A percentile compares a stretch with the other conserved stretches of the same genome.
Evolutionary conservation across 2,329 filamentous ascomycete genomes (phyloP).

Genomic region (Sphaerostilbella broomeana): DNA sequence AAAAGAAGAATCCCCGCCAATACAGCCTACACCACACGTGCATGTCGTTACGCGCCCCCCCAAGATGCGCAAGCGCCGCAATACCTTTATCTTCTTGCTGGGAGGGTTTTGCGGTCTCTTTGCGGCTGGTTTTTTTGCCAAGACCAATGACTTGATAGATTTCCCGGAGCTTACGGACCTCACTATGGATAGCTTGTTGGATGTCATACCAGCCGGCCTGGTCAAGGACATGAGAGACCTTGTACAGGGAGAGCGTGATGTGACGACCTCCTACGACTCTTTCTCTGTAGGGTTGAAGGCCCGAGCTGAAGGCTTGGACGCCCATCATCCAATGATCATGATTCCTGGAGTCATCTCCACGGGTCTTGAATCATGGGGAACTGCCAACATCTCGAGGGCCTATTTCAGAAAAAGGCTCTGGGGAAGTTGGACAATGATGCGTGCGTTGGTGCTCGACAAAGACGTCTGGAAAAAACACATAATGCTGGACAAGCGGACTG

Average conservation of each 20-base stretch:
- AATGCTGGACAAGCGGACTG: slow-evolving; percentile 89
- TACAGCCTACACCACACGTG: slow-evolving; percentile 27
- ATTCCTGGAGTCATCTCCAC: slow-evolving; percentile 96
- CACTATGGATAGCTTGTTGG: slow-evolving; percentile 79
- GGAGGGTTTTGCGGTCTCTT: slow-evolving; percentile 87
- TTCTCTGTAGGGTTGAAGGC: slow-evolving; percentile 87
- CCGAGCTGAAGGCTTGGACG: slow-evolving; percentile 69
- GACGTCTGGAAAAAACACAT: slow-evolving; percentile 92
- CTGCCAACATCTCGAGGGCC: slow-evolving; percentile 71
- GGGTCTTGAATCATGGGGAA: slow-evolving; percentile 94
- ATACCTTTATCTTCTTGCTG: slow-evolving; percentile 76
- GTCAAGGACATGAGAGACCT: slow-evolving; percentile 81
- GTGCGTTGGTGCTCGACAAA: slow-evolving; percentile 86
- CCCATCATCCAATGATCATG: slow-evolving; percentile 90
- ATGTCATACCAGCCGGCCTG: slow-evolving; percentile 80
- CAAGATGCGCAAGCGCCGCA: slow-evolving; percentile 63
- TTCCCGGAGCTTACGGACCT: slow-evolving; percentile 63
- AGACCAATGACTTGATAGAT: slow-evolving; percentile 82
- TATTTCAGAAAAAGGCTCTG: slow-evolving; percentile 94
- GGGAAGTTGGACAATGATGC: slow-evolving; percentile 99
- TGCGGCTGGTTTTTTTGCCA: slow-evolving; percentile 84
- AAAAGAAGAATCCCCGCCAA: slow-evolving; percentile 23
- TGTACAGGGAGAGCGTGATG: slow-evolving; percentile 77
- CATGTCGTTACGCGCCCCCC: slow-evolving; percentile 38
- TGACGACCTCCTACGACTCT: slow-evolving; percentile 80